Evolutionary conservation across 1,284 basidiomycete genomes (phyloP).

Genomic region (Polyporus tsugae): DNA sequence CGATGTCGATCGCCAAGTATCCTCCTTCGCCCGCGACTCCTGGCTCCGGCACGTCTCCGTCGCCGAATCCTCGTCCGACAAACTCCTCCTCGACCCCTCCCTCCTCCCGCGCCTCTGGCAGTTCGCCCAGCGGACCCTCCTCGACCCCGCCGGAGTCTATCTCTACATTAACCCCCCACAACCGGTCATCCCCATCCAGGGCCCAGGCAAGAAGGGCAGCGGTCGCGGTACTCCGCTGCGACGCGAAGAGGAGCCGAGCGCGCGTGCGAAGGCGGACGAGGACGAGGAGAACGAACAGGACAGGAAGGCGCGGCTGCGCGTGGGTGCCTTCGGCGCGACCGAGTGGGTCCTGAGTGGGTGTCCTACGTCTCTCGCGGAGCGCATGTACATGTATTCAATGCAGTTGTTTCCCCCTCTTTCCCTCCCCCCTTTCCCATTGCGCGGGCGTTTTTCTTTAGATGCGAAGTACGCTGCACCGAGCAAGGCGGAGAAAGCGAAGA

Average conservation of each 20-base stretch:
- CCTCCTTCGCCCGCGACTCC: slow-evolving; percentile 56
- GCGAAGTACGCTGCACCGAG: slow-evolving; percentile 19
- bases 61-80: slow-evolving; percentile 30
- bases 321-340: slow-evolving; percentile 76
- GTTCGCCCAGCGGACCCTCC: slow-evolving; percentile 63
- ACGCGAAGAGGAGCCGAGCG: slow-evolving; percentile 39
- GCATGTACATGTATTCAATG: slow-evolving; percentile 24
- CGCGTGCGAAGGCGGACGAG: slow-evolving; percentile 56
- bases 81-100: slow-evolving; percentile 49
- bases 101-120: slow-evolving; percentile 48
- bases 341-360: slow-evolving; percentile 70
- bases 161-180: slow-evolving; percentile 73
- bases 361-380: slow-evolving; percentile 19
- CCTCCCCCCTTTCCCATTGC: neutral
- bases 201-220: slow-evolving; percentile 40
- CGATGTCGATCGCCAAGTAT: slow-evolving; percentile 76
- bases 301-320: slow-evolving; percentile 73
- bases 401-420: slow-evolving; percentile 11
- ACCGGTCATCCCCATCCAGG: slow-evolving; percentile 44
- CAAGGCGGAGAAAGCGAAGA: slow-evolving; percentile 18
- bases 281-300: slow-evolving; percentile 75
- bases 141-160: slow-evolving; percentile 76
- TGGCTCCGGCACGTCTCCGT: slow-evolving; percentile 59
- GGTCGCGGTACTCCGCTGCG: slow-evolving; percentile 43
- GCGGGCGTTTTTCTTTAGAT: slow-evolving; percentile 20